Conservation (phyloP, 257 asterid genomes). For the Buddleja alternifolia region DNA sequence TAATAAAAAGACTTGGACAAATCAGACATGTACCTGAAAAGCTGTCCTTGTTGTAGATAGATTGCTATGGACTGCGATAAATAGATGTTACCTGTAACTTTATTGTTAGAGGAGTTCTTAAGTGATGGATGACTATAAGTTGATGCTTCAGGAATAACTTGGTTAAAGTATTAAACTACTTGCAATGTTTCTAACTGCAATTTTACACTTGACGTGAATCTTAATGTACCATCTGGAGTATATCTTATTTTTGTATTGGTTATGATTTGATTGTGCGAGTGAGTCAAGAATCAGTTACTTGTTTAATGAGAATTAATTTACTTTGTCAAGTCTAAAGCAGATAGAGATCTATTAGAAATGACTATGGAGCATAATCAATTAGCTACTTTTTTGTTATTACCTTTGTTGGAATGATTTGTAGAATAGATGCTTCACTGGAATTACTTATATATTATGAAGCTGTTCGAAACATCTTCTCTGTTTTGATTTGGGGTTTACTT, state of each 20-base stretch:
- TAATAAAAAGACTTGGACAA: background rate
- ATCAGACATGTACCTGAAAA: background rate
- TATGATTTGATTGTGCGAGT: background rate
- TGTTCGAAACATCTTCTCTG: background rate
- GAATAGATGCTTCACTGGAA: constrained; percentile 10
- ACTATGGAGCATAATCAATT: background rate
- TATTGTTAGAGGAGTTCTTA: constrained; percentile 4
- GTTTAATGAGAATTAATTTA: constrained; percentile 6
- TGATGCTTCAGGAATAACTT: constrained; percentile 9
- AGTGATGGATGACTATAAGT: background rate
- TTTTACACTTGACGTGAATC: background rate
- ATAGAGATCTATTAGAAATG: background rate
- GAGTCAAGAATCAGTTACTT: constrained; percentile 7
- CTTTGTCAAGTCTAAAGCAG: background rate
- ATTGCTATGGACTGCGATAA: constrained; percentile 1
- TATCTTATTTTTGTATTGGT: background rate
- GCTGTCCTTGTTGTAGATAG: constrained; percentile 2
- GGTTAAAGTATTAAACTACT: background rate
- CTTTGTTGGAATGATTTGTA: constrained; percentile 5
- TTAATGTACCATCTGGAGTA: no score
- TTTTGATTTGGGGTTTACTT: background rate
- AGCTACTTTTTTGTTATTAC: background rate
- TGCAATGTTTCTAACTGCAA: constrained; percentile 9
- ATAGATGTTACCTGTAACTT: background rate
- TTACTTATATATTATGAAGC: constrained; percentile 12